Conservation (phyloP, 192 early-diverging fungal species). For the Funneliformis geosporum region DNA sequence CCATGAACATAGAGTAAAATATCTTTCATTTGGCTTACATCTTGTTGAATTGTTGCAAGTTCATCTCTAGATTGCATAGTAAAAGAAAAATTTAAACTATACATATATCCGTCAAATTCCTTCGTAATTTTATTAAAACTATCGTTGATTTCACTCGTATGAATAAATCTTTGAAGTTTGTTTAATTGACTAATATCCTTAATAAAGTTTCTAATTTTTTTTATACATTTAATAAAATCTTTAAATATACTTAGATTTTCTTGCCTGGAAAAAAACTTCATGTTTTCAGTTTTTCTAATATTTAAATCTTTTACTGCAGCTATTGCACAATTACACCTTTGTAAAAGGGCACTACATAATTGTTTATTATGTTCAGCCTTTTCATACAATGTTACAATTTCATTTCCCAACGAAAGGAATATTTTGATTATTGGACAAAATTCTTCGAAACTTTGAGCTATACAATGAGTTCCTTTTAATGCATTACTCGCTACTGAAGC, state of each 20-base stretch:
- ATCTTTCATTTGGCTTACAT: not conserved
- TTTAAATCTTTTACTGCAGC: not conserved
- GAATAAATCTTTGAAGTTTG: not conserved
- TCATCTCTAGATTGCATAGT: not conserved
- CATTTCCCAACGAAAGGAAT: not conserved
- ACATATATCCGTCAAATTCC: not conserved
- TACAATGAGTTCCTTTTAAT: not conserved
- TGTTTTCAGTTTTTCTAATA: not conserved
- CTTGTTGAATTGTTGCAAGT: not conserved
- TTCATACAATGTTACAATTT: not conserved
- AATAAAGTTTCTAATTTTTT: not conserved
- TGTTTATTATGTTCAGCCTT: not conserved
- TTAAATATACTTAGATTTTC: not conserved
- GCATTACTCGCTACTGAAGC: not conserved
- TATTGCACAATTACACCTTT: not conserved
- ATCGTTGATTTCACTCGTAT: not conserved
- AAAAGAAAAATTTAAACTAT: constrained; percentile 1
- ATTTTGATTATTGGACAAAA: not conserved
- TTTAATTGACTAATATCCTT: not conserved
- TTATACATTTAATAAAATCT: not conserved
- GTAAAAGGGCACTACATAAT: not conserved
- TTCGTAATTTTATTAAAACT: not conserved
- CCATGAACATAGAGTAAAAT: not conserved
- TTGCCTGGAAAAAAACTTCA: not conserved
- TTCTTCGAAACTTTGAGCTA: not conserved